A percentile compares a stretch with the other conserved stretches of the same genome.
These are phyloP conservation scores for Jaminaea rosea DNA, from an alignment of 1,284 basidiomycete genomes.

Conservation along the genomic window DNA sequence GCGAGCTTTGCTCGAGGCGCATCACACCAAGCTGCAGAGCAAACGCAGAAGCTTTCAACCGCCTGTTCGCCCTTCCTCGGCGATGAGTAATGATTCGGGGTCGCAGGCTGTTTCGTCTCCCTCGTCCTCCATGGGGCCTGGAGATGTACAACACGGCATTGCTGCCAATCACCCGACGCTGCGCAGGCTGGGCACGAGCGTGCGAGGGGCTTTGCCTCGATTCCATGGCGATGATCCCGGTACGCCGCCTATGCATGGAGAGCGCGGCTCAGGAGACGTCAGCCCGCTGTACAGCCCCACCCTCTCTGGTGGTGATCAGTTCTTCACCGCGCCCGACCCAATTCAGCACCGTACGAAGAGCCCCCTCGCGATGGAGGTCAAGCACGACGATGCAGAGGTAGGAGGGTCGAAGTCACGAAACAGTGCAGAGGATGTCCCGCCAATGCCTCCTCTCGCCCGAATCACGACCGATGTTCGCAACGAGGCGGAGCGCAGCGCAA, in stretches of 20 bases:
- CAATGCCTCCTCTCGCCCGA: slow-evolving; percentile 21
- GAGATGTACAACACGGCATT: slow-evolving; percentile 26
- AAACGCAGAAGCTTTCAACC: neutral
- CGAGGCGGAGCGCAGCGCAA: slow-evolving; percentile 33
- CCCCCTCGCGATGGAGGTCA: no score
- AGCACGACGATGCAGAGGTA: no score
- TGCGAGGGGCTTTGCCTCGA: slow-evolving; percentile 9
- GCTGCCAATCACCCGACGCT: slow-evolving; percentile 18
- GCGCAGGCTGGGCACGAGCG: slow-evolving; percentile 18
- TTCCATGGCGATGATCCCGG: neutral
- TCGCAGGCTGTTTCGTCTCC: neutral
- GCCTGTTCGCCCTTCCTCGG: neutral
- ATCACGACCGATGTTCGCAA: slow-evolving; percentile 24
- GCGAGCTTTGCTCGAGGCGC: slow-evolving; percentile 26
- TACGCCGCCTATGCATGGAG: neutral
- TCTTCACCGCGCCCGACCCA: neutral
- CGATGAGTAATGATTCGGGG: neutral
- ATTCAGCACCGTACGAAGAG: no score
- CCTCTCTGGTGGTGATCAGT: no score
- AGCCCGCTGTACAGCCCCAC: neutral
- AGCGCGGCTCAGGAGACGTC: neutral
- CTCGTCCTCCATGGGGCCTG: neutral
- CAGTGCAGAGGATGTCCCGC: no score
- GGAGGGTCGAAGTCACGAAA: no score
- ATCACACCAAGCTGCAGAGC: slow-evolving; percentile 18